Evolutionary conservation across 805 yeast species (phyloP), one percentile per base, ranked within the genome.

Genomic region (Brettanomyces bruxellensis): DNA sequence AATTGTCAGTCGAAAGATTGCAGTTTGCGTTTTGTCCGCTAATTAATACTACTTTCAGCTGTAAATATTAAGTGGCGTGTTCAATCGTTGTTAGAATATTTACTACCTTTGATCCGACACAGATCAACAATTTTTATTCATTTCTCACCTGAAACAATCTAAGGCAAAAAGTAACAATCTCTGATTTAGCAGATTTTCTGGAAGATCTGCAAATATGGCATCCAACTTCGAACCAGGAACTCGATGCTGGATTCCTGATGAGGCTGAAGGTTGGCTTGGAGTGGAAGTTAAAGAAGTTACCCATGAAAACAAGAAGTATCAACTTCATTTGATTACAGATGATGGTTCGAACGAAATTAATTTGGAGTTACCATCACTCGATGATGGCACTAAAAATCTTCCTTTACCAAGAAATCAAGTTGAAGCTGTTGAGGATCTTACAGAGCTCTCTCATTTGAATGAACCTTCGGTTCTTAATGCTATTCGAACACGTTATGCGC

Each of bases 381-480:
- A 69, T 53, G 82, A 76, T 51, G 75, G 75, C 43, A 76, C 81
- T 46, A 62, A 70, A 4, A 75, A 75, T 45, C 70, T 87, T 46
- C 95, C 96, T 4, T 79, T 88, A 32, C 74, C 90, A 61, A 77
- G 96, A 62, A 91, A 91, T 62, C 97, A 96, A 44, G 72, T 88
- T 52, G 99, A 91, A 65, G 85, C 96, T 3, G 88, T 95, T 18
- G 97, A 91, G 62, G 99, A 93, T 67, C 75, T 91, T 58, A 93
- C 98, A 2, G 83, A 89, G 45, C 73, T 91, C 47, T 89, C 97
- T 0, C 90, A 91, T 61, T 71, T 93, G 56, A 91, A 91, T 64
- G 99, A 91, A 64, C 98, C 99, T 1, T 95, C 97, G 1, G 96
- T 91, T 43, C 74, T 91, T 54, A 95, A 90, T 59, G 97, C 98